Evolutionary conservation across 2,329 filamentous ascomycete species (phyloP), one percentile per base, ranked within the genome.

Genomic region (Scytalidium sp.): DNA sequence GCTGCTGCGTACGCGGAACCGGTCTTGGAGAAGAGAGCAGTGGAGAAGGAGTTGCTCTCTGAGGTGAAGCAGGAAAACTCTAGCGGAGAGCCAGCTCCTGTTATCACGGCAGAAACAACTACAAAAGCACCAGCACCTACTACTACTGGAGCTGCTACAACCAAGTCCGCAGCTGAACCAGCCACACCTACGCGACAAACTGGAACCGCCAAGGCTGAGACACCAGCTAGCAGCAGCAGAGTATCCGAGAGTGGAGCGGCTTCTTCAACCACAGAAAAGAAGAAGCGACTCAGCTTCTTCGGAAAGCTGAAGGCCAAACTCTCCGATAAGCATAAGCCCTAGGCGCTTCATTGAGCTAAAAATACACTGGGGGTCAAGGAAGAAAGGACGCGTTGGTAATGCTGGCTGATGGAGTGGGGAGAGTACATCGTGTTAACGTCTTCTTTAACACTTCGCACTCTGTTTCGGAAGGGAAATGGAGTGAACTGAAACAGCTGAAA

Each of bases 31-130:
- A 94, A 94, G 80, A 82, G 81, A 66, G 77, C 75, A 9, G 76
- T 91, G 4, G 90, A 95, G 72, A 68, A 80, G 21, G 87, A 96
- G 70, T 75, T 95, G 8, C 73, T 91, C 43, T 76, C 81, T 56
- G 80, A 87, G 66, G 76, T 84, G 53, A 75, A 78, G 66, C 64
- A 69, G 17, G 60, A 64, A 47, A 62, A 55, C 13, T 56, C 58
- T 17, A 60, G 53, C 20, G 62, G 60, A 8, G 60, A 64, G 32
- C 46, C 64, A 27, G 62, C 64, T 52, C 60, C 63, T n/a, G 58
- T 58, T 20, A 52, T 56, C 40, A 52, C 50, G 17, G 32, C 32
- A n/a, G 32, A 36, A n/a, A 47, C 50, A 10, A 46, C 41, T 25
- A 43, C 42, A 41, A 42, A 41, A n/a, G 47, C 45, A 6, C 79